Evolutionary conservation across 1,284 basidiomycete genomes (phyloP).

Genomic region (Agroathelia rolfsii): DNA sequence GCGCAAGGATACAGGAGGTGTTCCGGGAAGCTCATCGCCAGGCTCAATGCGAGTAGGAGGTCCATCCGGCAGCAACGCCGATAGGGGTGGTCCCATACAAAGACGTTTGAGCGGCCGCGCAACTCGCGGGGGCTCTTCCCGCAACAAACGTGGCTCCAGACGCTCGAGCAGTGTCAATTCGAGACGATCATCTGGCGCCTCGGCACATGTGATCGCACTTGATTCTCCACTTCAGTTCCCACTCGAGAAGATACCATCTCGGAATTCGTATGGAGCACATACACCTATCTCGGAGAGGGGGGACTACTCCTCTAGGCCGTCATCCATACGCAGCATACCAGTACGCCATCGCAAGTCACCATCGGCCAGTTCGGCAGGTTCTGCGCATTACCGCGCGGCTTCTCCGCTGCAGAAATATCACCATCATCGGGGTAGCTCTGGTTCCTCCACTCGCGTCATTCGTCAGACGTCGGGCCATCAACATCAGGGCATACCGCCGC

Average conservation of each 20-base stretch:
- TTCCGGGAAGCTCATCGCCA: too few relatives aligned
- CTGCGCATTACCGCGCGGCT: slow-evolving; percentile 47
- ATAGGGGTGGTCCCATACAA: too few relatives aligned
- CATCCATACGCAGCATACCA: slow-evolving; percentile 61
- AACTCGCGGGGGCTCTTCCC: too few relatives aligned
- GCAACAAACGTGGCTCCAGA: too few relatives aligned
- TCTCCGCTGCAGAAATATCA: slow-evolving; percentile 58
- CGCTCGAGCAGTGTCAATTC: slow-evolving; percentile 79
- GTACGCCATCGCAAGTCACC: slow-evolving; percentile 59
- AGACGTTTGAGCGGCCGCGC: too few relatives aligned
- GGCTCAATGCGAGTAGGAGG: too few relatives aligned
- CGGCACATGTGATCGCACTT: slow-evolving; percentile 46
- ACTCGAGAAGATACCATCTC: slow-evolving; percentile 38
- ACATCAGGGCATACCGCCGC: slow-evolving; percentile 25
- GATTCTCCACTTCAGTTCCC: slow-evolving; percentile 42
- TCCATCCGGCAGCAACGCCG: too few relatives aligned
- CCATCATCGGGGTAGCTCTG: slow-evolving; percentile 63
- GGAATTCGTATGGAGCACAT: slow-evolving; percentile 59
- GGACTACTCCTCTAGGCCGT: slow-evolving; percentile 64
- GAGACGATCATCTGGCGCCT: slow-evolving; percentile 58
- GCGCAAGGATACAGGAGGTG: slow-evolving; percentile 44
- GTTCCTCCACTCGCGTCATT: slow-evolving; percentile 69
- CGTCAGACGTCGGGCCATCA: slow-evolving; percentile 53
- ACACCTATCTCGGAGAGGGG: slow-evolving; percentile 74
- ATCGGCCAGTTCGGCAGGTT: slow-evolving; percentile 64